Evolutionary conservation across 2,329 filamentous ascomycete genomes (phyloP), one percentile per base, ranked within the genome.

Genomic region (Helminthosporium solani): DNA sequence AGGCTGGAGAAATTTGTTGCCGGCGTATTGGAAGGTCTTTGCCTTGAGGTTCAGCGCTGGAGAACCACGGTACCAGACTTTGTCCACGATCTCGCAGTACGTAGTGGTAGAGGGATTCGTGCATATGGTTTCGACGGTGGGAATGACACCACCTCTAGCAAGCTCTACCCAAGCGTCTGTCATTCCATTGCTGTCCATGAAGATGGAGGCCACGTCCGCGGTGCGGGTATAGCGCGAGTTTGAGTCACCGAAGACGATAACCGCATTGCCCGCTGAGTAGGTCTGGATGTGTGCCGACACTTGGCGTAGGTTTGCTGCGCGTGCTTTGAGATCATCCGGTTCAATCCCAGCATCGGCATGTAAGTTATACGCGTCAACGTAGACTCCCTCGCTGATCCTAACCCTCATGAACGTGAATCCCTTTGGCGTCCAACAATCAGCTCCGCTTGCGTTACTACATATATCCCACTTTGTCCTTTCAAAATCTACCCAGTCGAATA

Each of bases 341-440:
- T 80, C 74, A 23, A 73, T 78, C 14, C 82, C 83, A 15, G 84
- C 85, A 61, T 87, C 84, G 1, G 83, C 71, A 62, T 87, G 84
- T 6, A 87, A 58, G 61, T 87, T 87, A 71, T 86, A 86, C 7
- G 80, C 71, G 61, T 87, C 84, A 19, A 84, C 66, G 49, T 78
- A 84, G 7, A 81, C 75, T 14, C 77, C 77, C 28, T 74, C 70
- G 7, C 73, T 75, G 12, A 85, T 54, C 16, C 73, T 67, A 33
- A 78, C 66, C 11, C 82, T 78, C 82, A 87, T 85, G 38, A 82
- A 82, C 1, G 83, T 86, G 64, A 86, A 86, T 12, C 84, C 84
- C 66, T 87, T 87, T 18, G 83, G 84, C 0, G 84, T 86, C 51
- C 86, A 69, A 61, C 84, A 87, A 63, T 87, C 84, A 1, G 64